phyloP scores from a whole-genome alignment of 805 yeast species.

The Kluyveromyces wickerhamii region DNA sequence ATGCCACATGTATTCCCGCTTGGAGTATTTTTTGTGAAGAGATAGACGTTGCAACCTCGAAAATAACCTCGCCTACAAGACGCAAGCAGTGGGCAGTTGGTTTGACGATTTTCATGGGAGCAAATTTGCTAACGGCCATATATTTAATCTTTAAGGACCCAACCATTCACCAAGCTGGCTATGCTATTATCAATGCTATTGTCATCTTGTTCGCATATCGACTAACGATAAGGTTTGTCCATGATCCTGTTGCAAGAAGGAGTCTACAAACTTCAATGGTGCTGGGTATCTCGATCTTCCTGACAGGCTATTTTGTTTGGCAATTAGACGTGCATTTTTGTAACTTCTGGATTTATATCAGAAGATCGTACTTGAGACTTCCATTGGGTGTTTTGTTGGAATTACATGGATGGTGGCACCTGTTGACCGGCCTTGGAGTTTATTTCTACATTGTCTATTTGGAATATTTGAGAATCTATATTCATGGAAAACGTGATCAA shows the following conservation, averaged over 20 bases:
- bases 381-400: constrained; percentile 84
- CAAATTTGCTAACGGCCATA: constrained; percentile 29
- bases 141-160: constrained; percentile 75
- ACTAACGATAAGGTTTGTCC: constrained; percentile 46
- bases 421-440: constrained; percentile 78
- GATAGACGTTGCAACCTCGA: constrained; percentile 20
- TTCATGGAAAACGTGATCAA: constrained; percentile 46
- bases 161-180: constrained; percentile 79
- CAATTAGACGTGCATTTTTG: constrained; percentile 83
- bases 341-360: constrained; percentile 41
- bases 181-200: constrained; percentile 67
- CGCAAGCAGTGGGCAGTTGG: constrained; percentile 9
- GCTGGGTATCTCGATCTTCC: constrained; percentile 54
- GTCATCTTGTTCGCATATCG: constrained; percentile 55
- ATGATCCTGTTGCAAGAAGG: constrained; percentile 38
- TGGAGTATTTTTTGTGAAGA: constrained; percentile 73
- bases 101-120: constrained; percentile 11
- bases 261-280: constrained; percentile 49
- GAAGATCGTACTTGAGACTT: constrained; percentile 59
- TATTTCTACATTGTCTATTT: constrained; percentile 75
- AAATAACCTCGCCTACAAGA: constrained; percentile 9
- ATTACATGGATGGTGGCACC: constrained; percentile 98
- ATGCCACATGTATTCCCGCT: constrained; percentile 92
- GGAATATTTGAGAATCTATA: constrained; percentile 64
- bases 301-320: constrained; percentile 78